Evolutionary conservation across 139 green algal species (phyloP), one percentile per base, ranked within the genome.

Genomic region (Nannochloris sp.): DNA sequence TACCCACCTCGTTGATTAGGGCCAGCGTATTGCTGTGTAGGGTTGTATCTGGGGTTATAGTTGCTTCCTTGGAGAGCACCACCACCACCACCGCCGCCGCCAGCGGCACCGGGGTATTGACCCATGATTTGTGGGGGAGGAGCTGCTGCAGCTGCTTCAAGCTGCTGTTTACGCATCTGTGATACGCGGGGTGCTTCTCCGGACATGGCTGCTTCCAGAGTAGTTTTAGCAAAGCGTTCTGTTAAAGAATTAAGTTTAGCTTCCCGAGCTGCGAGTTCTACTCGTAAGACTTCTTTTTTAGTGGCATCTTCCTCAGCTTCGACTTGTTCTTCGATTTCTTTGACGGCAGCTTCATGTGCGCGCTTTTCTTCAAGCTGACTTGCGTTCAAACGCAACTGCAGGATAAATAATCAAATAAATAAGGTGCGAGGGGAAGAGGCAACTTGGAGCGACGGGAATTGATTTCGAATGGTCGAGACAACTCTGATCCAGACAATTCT

Each of bases 351-450:
- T 54, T 84, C 74, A 27, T 74, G 53, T 7, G 65, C 67, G 3
- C 53, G 55, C 42, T 82, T 85, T 68, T 87, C 70, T 47, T 91
- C 77, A 15, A 78, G 37, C 67, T 91, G 84, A 30, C 75, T 45
- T 1, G 70, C 53, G 19, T 64, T 83, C 32, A 91, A 71, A 6
- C 85, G 75, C 34, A 91, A 73, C 76, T 88, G 80, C 70, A 66
- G 5, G 24, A n/a, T n/a, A n/a, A n/a, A n/a, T n/a, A 38, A 55
- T 19, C 14, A 54, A 23, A 8, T 56, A 33, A 4, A 4, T 13
- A 35, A 37, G 45, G 14, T 31, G 35, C 6, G 13, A 6, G 29
- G 9, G 6, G 8, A 54, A 13, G 7, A 3, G 34, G n/a, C 7
- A 30, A 19, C 44, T 7, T 15, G 10, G 37, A 24, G 13, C 14